A percentile compares a stretch with the other conserved stretches of the same genome.
Conservation (phyloP, 805 yeast genomes). For the Sugiyamaella smithiae region DNA sequence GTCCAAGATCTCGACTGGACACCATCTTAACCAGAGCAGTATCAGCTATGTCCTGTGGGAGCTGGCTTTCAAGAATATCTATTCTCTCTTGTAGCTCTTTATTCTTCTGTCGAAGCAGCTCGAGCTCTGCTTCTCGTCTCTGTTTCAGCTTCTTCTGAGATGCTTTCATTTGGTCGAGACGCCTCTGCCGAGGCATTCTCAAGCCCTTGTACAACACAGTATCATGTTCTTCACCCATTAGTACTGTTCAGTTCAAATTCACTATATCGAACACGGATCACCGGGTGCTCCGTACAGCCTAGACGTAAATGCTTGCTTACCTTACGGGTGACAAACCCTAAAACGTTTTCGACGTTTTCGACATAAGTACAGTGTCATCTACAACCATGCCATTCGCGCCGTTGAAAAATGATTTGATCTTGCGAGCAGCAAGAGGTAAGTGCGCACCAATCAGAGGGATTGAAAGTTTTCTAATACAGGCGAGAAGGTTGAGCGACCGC, state of each 20-base stretch:
- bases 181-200: background rate
- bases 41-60: background rate
- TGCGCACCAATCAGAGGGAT: background rate
- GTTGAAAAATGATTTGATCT: slow-evolving; percentile 81
- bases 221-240: background rate
- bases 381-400: slow-evolving; percentile 55
- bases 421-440: slow-evolving; percentile 81
- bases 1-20: background rate
- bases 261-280: too few relatives aligned
- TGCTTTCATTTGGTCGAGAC: background rate
- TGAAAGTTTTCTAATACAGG: slow-evolving; percentile 30
- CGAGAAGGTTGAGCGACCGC: slow-evolving; percentile 92
- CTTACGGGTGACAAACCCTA: too few relatives aligned
- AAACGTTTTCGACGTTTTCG: too few relatives aligned
- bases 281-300: too few relatives aligned
- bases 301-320: too few relatives aligned
- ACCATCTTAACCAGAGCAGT: background rate
- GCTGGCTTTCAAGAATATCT: background rate
- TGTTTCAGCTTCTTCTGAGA: slow-evolving; percentile 1
- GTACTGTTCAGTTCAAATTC: too few relatives aligned
- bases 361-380: too few relatives aligned
- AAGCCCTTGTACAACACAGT: background rate
- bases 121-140: background rate
- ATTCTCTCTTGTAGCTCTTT: background rate
- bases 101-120: background rate